Conservation (phyloP, 2,329 filamentous ascomycete genomes). For the Epichloe elymi region DNA sequence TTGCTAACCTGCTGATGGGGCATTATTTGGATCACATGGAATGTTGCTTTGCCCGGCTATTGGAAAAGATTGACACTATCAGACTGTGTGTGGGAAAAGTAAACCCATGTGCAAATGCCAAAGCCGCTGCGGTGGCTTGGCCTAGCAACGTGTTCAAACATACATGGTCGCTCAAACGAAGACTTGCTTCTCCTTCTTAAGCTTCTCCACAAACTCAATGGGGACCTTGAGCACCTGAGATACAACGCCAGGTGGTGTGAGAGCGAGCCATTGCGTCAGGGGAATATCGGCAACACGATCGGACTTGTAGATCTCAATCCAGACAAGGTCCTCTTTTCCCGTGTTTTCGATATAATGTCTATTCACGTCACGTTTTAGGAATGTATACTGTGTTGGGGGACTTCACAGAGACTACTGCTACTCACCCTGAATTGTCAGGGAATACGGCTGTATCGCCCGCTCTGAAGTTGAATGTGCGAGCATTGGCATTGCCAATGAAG, state of each 20-base stretch:
- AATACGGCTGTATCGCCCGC: conserved; percentile 57
- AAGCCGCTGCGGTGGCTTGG: background rate
- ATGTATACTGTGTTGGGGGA: background rate
- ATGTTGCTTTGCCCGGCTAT: background rate
- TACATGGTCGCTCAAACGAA: conserved; percentile 17
- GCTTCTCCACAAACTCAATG: conserved; percentile 37
- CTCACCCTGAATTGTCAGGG: conserved; percentile 45
- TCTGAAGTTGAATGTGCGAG: conserved; percentile 53
- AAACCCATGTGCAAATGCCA: background rate
- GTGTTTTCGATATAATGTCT: conserved; percentile 60
- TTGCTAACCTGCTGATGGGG: no score
- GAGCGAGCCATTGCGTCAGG: conserved; percentile 54
- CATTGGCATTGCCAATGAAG: conserved; percentile 46
- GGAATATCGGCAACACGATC: conserved; percentile 54
- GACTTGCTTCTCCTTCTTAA: conserved; percentile 53
- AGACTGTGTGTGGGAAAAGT: background rate
- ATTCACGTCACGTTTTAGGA: background rate
- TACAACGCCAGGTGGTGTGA: conserved; percentile 51
- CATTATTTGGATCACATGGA: no score
- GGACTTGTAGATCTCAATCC: conserved; percentile 58
- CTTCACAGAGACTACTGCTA: conserved; percentile 10
- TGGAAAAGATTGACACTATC: background rate
- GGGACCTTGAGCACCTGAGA: conserved; percentile 46
- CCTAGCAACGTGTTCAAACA: background rate
- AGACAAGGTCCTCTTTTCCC: conserved; percentile 49